Evolutionary conservation across 1,284 basidiomycete genomes (phyloP).

Genomic region (Cutaneotrichosporon cavernicola): DNA sequence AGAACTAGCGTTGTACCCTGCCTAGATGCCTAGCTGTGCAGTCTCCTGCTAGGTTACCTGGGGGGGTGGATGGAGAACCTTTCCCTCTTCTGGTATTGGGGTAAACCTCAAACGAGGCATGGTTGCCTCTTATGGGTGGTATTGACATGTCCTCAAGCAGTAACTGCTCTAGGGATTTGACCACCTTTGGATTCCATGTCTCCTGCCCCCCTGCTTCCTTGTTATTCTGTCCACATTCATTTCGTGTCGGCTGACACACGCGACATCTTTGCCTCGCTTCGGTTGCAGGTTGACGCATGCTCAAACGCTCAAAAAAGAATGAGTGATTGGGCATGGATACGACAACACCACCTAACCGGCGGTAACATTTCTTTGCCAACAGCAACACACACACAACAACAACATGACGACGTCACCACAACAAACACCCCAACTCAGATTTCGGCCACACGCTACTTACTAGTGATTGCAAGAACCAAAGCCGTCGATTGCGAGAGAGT

Average conservation of each 20-base stretch:
- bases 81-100: slow-evolving; percentile 2
- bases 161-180: not conserved
- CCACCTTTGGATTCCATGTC: not conserved
- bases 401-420: slow-evolving; percentile 2
- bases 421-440: not conserved
- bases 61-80: too few species aligned
- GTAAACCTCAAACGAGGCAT: slow-evolving; percentile 1
- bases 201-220: not conserved
- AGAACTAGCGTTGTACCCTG: too few species aligned
- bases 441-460: not conserved
- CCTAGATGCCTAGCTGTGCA: too few species aligned
- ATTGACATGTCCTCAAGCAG: not conserved
- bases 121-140: slow-evolving; percentile 9
- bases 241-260: not conserved
- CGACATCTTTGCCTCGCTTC: not conserved
- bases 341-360: not conserved
- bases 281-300: slow-evolving; percentile 3
- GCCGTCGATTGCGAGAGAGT: not conserved
- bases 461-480: not conserved
- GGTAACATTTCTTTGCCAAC: not conserved
- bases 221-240: not conserved
- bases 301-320: not conserved
- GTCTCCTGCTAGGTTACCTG: too few species aligned
- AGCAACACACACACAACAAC: not conserved
- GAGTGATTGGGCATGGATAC: not conserved